Base-by-base conservation (phyloP, 805 yeast genomes). In the Hanseniaspora thailandica region DNA sequence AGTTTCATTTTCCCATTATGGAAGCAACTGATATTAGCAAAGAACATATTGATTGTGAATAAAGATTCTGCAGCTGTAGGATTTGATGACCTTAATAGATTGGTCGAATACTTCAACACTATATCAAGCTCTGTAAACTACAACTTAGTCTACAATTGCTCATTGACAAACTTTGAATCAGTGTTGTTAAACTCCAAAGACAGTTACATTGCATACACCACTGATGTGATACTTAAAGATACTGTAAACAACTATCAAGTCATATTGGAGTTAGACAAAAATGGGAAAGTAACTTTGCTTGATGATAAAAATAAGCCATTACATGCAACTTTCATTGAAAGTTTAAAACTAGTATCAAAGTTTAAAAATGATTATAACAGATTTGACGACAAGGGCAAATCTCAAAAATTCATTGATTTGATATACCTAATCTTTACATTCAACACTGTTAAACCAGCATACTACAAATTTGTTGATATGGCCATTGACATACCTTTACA, bases 1-100 rank as follows among this genome's bases (percentile, higher is more conserved):
- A 68, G 70, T 10, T 57, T 65, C 19, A 56, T 66, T 5, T 62
- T 64, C 40, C 62, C 69, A 5, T 43, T 67, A 15, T 66, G 71
- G 71, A 64, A 63, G 53, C 55, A 64, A 20, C 58, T 63, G 19
- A 47, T 66, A 4, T 45, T 63, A 4, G 58, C 58, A 30, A 64
- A 63, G 45, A 60, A 64, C 43, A 54, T 67, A 17, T 36, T 67
- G 13, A 61, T 67, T 13, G 30, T 66, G 34, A 63, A 59, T 12
- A 39, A 43, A 3, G 56, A 54, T 25, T 60, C 64, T 7, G 39
- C 59, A 13, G 65, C 63, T 1, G 62, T 62, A 3, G 57, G 63
- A 1, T 62, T 66, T 34, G 63, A 62, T 38, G 54, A 57, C 13
- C 60, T 64, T 43, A 66, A 66, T 46, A 55, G 64, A 1, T 50